Evolutionary conservation across 139 green algal genomes (phyloP), one percentile per base, ranked within the genome.

Genomic region (Closterium sp.): DNA sequence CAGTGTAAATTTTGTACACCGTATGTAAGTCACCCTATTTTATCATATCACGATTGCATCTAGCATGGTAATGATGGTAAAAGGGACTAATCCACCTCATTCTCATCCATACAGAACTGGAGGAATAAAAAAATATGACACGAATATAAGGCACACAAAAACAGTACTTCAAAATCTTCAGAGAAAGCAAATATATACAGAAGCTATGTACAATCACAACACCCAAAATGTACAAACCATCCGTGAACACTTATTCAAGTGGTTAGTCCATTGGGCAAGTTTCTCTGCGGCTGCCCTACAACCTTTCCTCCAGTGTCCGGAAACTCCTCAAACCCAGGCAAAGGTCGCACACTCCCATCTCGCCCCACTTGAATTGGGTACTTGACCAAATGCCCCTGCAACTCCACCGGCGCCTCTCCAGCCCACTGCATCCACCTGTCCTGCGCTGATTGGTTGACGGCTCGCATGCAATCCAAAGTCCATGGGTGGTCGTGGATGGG

Each of bases 361-460:
- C 24, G n/a, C 27, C 29, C 92, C 21, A 96, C 91, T 30, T 94
- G 79, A n/a, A 96, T 85, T 29, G 94, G 95, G 87, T 96, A 96
- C 31, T 45, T 79, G 89, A 96, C 93, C 9, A 96, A 91, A 86
- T 96, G 95, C 29, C 93, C 79, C 9, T 24, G 30, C 88, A 96
- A 85, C 62, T 95, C 93, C 31, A 31, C 6, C 1, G 95, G 73
- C 28, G 93, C 73, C 4, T 92, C 50, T 31, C 19, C 87, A 1
- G 31, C 30, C 22, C 89, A 96, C 34, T 88, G 84, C 27, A 91
- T n/a, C 93, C 89, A 93, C 30, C 92, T 93, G 27, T n/a, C 31
- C 22, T 85, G 31, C 22, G 84, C 92, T 27, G 92, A 27, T 29
- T 84, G 84, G 85, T 94, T 94, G 31, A 94, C 62, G 5, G 22